phyloP scores from a whole-genome alignment of 2,329 filamentous ascomycete species.

The Xylariales sp. region DNA sequence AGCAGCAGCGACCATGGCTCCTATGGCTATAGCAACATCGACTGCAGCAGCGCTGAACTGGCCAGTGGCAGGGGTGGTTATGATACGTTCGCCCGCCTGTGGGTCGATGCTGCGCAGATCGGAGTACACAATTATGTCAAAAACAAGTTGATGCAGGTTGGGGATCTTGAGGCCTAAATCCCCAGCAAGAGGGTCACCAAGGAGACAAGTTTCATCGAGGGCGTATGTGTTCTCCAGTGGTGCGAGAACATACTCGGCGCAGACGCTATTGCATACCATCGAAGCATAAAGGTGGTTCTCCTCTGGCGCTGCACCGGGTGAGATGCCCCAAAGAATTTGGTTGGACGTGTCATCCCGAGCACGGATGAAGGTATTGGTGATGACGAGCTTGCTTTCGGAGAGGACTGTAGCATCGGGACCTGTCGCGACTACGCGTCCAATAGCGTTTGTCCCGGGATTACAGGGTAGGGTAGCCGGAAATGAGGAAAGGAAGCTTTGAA shows the following conservation, averaged over 20 bases:
- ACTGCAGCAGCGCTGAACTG: neutral
- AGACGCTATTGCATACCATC: neutral
- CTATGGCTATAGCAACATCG: neutral
- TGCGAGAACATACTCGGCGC: neutral
- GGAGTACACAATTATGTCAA: neutral
- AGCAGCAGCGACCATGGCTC: neutral
- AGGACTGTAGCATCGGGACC: neutral
- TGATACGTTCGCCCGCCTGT: neutral
- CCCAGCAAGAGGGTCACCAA: neutral
- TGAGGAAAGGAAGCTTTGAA: conserved; percentile 5
- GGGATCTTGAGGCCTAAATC: neutral
- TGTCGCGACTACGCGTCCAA: neutral
- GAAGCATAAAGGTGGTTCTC: neutral
- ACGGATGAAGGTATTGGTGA: neutral
- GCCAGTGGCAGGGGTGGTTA: neutral
- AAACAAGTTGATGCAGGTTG: neutral
- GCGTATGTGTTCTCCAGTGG: neutral
- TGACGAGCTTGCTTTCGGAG: neutral
- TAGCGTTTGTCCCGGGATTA: neutral
- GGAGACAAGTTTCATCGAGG: neutral
- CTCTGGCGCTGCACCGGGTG: neutral
- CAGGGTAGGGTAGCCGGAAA: conserved; percentile 1
- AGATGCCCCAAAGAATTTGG: neutral
- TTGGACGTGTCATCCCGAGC: neutral
- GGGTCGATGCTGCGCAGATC: neutral